Base-by-base conservation (phyloP, 345 rosid genomes). In the Reutealis trisperma region DNA sequence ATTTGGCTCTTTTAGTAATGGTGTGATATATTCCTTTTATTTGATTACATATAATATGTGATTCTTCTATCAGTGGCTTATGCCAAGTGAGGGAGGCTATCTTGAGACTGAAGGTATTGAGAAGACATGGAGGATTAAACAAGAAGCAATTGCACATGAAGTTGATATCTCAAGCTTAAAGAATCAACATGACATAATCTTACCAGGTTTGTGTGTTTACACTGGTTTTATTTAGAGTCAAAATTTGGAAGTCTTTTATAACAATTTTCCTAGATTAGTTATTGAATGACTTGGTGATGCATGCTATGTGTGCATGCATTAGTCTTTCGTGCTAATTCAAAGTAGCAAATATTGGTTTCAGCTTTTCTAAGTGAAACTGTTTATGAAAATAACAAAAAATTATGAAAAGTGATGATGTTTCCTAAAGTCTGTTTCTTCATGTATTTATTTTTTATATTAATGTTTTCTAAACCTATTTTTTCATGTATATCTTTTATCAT, bases 81-180 rank as follows among this genome's bases (percentile, higher is more conserved):
- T 87, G 83, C 97, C 99, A 0, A 92, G 87, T 75, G 87, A 86
- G 72, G 94, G 93, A 77, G 95, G 97, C 5, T 92, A 83, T 86
- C 83, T 96, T 82, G 99, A 90, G 88, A 76, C 93, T 14, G 98
- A 96, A 22, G 97, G 97, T 76, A 67, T 91, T 72, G 98, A 96
- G 71, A 96, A 89, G 87, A 90, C 97, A 70, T 90, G 91, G 93
- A 85, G 87, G 77, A 76, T 94, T 80, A 88, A 77, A 80, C 99
- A 96, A 80, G 89, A 88, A 41, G 72, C 86, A 18, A 89, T 96
- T 77, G 82, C 86, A 67, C 73, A 49, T 1, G 95, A 87, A 84
- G 89, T 96, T 63, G 93, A 84, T 79, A 79, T 88, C 63, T 76
- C 75, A 71, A 94, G 97, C 76, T 72, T 78, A 73, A 93, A 82